A percentile compares a stretch with the other conserved stretches of the same genome.
phyloP scores from a whole-genome alignment of 2,329 filamentous ascomycete species.

The Alternaria triticina region DNA sequence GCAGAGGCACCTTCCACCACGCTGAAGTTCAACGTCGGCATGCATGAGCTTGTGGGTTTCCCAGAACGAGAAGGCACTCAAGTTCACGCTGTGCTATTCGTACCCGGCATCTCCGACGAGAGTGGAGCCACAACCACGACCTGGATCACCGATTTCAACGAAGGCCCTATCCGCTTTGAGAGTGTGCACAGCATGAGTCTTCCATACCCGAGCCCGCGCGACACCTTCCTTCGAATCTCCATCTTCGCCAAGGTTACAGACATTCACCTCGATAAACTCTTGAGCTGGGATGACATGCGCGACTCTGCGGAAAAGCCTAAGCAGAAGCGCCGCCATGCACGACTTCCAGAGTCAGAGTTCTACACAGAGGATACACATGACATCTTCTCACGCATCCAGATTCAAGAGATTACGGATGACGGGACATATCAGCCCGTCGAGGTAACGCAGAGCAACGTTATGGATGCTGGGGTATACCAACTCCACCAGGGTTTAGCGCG shows the following conservation, averaged over 20 bases:
- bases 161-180: slow-evolving; percentile 89
- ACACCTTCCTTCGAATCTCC: slow-evolving; percentile 80
- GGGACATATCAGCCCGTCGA: slow-evolving; percentile 93
- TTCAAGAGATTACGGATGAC: slow-evolving; percentile 88
- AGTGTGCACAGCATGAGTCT: slow-evolving; percentile 99
- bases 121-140: slow-evolving; percentile 91
- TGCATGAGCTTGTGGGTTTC: slow-evolving; percentile 95
- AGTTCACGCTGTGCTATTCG: slow-evolving; percentile 95
- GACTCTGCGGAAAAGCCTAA: slow-evolving; percentile 68
- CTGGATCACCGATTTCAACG: slow-evolving; percentile 92
- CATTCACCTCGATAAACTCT: slow-evolving; percentile 95
- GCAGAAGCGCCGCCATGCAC: slow-evolving; percentile 66
- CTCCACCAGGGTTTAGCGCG: slow-evolving; percentile 93
- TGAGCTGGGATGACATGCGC: slow-evolving; percentile 99
- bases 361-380: slow-evolving; percentile 94
- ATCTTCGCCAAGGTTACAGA: slow-evolving; percentile 89
- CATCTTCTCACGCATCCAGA: slow-evolving; percentile 83
- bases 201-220: slow-evolving; percentile 75
- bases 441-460: slow-evolving; percentile 81
- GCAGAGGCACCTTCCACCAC: slow-evolving; percentile 90
- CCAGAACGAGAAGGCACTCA: slow-evolving; percentile 94
- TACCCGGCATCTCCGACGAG: slow-evolving; percentile 85
- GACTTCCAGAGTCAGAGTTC: slow-evolving; percentile 90
- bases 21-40: slow-evolving; percentile 97
- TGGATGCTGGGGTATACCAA: slow-evolving; percentile 91